These are phyloP conservation scores for Cercospora berteroae DNA, from an alignment of 2,329 filamentous ascomycete species.

Conservation along the genomic window DNA sequence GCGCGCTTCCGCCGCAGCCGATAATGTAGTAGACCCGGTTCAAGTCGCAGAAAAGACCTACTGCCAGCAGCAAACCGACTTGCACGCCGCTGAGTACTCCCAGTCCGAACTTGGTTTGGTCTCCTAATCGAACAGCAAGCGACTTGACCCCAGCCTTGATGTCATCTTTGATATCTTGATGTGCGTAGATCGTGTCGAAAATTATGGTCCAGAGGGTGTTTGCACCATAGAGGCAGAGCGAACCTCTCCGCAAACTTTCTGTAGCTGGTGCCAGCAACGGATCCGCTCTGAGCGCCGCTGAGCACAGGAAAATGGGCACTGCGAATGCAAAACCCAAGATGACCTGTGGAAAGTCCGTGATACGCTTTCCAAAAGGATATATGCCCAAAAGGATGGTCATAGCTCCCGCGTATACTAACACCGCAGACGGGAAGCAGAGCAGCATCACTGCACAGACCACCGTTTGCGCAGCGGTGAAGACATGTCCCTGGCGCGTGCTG, in stretches of 20 bases:
- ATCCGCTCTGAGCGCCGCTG: slow-evolving; percentile 12
- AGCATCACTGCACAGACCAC: slow-evolving; percentile 9
- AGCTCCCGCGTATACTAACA: slow-evolving; percentile 4
- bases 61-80: slow-evolving; percentile 12
- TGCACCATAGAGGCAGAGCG: slow-evolving; percentile 12
- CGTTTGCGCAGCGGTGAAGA: slow-evolving; percentile 14
- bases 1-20: slow-evolving; percentile 13
- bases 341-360: slow-evolving; percentile 19
- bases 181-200: slow-evolving; percentile 19
- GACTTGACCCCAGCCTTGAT: slow-evolving; percentile 22
- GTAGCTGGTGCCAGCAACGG: slow-evolving; percentile 8
- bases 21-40: slow-evolving; percentile 10
- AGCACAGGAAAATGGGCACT: slow-evolving; percentile 17
- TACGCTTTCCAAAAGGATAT: slow-evolving; percentile 19
- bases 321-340: slow-evolving; percentile 19
- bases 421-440: background rate
- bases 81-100: slow-evolving; percentile 16
- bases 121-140: slow-evolving; percentile 15
- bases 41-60: slow-evolving; percentile 10
- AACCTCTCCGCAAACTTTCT: background rate
- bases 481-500: slow-evolving; percentile 13
- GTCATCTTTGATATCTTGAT: slow-evolving; percentile 21
- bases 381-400: slow-evolving; percentile 14
- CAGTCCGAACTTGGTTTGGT: slow-evolving; percentile 12
- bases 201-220: slow-evolving; percentile 20